These are phyloP conservation scores for Phylloporus arenicola DNA, from an alignment of 768 basidiomycete species.

Conservation along the genomic window DNA sequence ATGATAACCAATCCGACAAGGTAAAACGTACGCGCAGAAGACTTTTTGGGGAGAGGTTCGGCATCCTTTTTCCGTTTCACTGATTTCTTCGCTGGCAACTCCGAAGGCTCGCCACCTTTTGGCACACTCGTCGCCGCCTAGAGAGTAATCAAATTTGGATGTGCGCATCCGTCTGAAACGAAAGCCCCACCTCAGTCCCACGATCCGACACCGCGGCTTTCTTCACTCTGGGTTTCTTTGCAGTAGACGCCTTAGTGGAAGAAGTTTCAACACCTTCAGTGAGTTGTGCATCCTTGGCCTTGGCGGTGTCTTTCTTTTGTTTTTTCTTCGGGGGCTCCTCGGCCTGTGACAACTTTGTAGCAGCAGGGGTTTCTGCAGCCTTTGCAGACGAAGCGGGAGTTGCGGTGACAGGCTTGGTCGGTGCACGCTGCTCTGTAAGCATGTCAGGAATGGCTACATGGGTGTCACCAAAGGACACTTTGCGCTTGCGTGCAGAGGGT, in stretches of 20 bases:
- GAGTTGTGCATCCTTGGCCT: constrained; percentile 4
- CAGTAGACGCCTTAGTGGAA: constrained; percentile 7
- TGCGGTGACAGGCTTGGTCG: constrained; percentile 6
- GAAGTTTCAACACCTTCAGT: background rate
- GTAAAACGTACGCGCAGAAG: constrained; percentile 11
- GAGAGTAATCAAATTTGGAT: constrained; percentile 2
- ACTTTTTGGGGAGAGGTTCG: background rate
- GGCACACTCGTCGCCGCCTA: constrained; percentile 6
- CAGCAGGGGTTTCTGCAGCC: background rate
- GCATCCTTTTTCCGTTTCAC: constrained; percentile 9
- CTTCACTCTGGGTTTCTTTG: constrained; percentile 1
- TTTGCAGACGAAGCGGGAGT: background rate
- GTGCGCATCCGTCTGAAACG: background rate
- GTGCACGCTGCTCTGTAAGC: background rate
- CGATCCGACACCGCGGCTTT: constrained; percentile 3
- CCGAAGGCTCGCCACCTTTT: background rate
- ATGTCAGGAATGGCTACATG: background rate
- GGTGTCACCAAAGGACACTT: constrained; percentile 8
- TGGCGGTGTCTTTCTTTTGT: constrained; percentile 4
- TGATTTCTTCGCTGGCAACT: constrained; percentile 2
- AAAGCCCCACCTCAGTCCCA: constrained; percentile 10
- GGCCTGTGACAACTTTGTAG: background rate
- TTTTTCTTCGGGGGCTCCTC: constrained; percentile 18
- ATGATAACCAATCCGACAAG: background rate
- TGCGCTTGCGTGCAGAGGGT: constrained; percentile 24